Percentiles rank a stretch among this genome's conserved stretches.
Conservation (phyloP, 805 yeast species). For the Wickerhamomyces rabaulensis region DNA sequence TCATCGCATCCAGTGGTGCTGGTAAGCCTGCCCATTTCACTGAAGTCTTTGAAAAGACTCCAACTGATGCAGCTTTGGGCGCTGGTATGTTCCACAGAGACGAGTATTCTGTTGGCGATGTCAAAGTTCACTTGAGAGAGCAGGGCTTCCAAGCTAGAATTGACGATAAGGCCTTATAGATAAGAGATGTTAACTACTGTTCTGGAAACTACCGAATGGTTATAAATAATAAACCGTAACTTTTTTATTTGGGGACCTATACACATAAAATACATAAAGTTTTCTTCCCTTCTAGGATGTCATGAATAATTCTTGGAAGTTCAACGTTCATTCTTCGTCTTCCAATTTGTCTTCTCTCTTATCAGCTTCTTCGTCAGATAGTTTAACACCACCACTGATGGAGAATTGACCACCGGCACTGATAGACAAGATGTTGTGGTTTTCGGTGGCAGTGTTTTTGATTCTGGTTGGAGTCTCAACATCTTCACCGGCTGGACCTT, state of each 20-base stretch:
- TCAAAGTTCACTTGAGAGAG: constrained; percentile 59
- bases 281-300: not conserved
- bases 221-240: not conserved
- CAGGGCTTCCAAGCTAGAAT: constrained; percentile 71
- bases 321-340: constrained; percentile 37
- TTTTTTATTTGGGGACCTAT: not conserved
- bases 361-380: constrained; percentile 35
- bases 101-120: constrained; percentile 83
- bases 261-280: no score
- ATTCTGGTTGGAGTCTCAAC: constrained; percentile 85
- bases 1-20: constrained; percentile 97
- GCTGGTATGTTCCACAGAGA: constrained; percentile 98
- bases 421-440: constrained; percentile 59
- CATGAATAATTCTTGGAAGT: not conserved
- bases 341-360: constrained; percentile 45
- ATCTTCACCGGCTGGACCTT: constrained; percentile 85
- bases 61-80: constrained; percentile 94
- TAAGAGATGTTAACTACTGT: no score
- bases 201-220: no score
- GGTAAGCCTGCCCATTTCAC: constrained; percentile 89
- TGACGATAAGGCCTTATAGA: constrained; percentile 28
- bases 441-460: constrained; percentile 88
- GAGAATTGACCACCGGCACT: constrained; percentile 99
- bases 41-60: constrained; percentile 77
- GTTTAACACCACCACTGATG: constrained; percentile 70